phyloP scores from a whole-genome alignment of 208 protist species.

The Trypanosoma avium region DNA sequence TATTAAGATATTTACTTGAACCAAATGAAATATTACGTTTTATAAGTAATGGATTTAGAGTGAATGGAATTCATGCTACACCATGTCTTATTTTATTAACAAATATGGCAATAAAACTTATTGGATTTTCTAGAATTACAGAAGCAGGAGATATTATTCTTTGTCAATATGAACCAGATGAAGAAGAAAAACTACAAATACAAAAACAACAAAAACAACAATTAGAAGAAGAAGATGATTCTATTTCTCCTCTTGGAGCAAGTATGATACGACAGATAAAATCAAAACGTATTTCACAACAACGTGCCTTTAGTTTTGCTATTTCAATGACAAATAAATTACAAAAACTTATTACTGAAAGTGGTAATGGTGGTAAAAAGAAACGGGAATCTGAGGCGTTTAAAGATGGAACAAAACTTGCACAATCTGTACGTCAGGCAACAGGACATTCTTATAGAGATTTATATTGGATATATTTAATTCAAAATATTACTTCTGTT shows the following conservation, averaged over 20 bases:
- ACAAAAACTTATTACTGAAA: constrained; percentile 62
- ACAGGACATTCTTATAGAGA: constrained; percentile 62
- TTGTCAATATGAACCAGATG: constrained; percentile 44
- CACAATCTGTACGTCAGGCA: constrained; percentile 77
- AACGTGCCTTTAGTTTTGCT: constrained; percentile 40
- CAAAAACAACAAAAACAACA: no score
- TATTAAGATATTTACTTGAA: constrained; percentile 72
- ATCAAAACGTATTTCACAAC: constrained; percentile 10
- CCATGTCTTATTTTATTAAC: constrained; percentile 86
- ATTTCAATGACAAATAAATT: constrained; percentile 65
- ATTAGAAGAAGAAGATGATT: neutral
- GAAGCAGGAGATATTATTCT: constrained; percentile 81
- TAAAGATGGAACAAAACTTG: constrained; percentile 78
- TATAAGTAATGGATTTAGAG: constrained; percentile 87
- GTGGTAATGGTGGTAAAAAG: constrained; percentile 1
- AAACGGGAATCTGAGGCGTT: constrained; percentile 27
- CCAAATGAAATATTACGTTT: constrained; percentile 76
- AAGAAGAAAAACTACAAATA: neutral
- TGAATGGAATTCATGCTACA: constrained; percentile 82
- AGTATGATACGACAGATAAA: neutral
- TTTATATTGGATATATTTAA: constrained; percentile 73
- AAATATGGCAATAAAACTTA: constrained; percentile 56
- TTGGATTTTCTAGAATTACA: constrained; percentile 75
- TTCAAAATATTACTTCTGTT: constrained; percentile 54
- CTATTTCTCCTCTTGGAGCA: constrained; percentile 3